Conservation (phyloP, 1,284 basidiomycete genomes). For the Coniophora puteana region DNA sequence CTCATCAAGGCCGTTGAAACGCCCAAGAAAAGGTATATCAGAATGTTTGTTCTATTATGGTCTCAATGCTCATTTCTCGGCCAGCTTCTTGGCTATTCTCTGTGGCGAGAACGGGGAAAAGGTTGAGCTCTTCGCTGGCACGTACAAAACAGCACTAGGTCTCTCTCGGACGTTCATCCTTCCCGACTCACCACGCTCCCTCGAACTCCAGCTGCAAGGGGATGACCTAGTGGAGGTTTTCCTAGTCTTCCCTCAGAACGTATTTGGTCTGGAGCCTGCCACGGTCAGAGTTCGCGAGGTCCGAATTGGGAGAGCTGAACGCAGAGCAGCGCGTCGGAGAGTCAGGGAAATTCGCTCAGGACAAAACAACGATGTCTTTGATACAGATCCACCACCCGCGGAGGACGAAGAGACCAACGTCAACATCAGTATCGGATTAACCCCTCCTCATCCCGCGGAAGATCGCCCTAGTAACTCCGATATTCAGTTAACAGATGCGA, state of each 20-base stretch:
- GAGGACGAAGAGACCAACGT: conserved; percentile 58
- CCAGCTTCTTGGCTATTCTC: conserved; percentile 81
- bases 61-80: conserved; percentile 8
- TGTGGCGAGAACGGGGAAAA: conserved; percentile 92
- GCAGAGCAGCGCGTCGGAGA: conserved; percentile 74
- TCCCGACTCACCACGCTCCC: conserved; percentile 79
- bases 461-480: conserved; percentile 22
- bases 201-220: conserved; percentile 86
- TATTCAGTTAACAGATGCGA: conserved; percentile 20
- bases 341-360: conserved; percentile 60
- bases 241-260: conserved; percentile 83
- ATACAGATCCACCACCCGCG: conserved; percentile 39
- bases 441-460: conserved; percentile 39
- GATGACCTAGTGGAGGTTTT: conserved; percentile 88
- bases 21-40: conserved; percentile 71
- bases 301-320: conserved; percentile 80
- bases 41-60: background rate
- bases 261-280: conserved; percentile 85
- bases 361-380: conserved; percentile 38
- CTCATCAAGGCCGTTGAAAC: conserved; percentile 84
- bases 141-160: conserved; percentile 75
- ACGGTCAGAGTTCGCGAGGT: conserved; percentile 90
- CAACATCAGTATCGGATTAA: conserved; percentile 61
- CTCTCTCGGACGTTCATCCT: conserved; percentile 84
- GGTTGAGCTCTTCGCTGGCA: conserved; percentile 86